Evolutionary conservation across 768 basidiomycete genomes (phyloP), one percentile per base, ranked within the genome.

Genomic region (Serendipita vermifera): DNA sequence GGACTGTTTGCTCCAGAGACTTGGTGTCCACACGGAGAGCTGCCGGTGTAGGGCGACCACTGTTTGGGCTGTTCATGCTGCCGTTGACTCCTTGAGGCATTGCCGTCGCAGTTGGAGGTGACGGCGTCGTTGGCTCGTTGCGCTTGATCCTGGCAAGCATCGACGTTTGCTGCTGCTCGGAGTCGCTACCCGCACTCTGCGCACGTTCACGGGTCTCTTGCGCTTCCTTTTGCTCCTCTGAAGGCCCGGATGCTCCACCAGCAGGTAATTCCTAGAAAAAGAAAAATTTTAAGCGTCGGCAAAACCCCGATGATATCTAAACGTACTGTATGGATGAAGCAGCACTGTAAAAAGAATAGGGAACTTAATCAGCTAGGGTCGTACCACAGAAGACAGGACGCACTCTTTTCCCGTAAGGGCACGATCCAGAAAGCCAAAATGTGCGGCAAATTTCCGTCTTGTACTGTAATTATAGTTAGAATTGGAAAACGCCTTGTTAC

Each of bases 381-480:
- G 20, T 26, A 27, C 20, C n/a, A 15, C 22, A 43, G 14, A 29
- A 15, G 31, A 36, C n/a, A 9, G 9, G 35, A 51, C 46, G 22
- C 32, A 51, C 46, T 29, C 89, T 73, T 69, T 90, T 90, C 55
- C 90, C 89, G 61, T 92, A 92, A 0, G 89, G 89, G 65, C 89
- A 92, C 15, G 89, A 88, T 26, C 89, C 89, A 43, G 88, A 90
- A 11, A 91, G 84, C 87, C 89, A 92, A 74, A 92, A 92, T 5
- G 89, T 92, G 83, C 88, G 81, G 68, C 89, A 93, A 61, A 92
- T 89, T 69, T 93, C 89, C 7, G 90, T 92, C 70, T 93, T 93
- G 70, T 92, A 92, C 87, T 87, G 64, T 17, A 54, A 57, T 55
- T 27, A 41, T 60, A 53, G 39, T 68, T 33, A 67, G 60, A 33